These are phyloP conservation scores for Aquanectria penicillioides DNA, from an alignment of 2,329 filamentous ascomycete species.

Conservation along the genomic window DNA sequence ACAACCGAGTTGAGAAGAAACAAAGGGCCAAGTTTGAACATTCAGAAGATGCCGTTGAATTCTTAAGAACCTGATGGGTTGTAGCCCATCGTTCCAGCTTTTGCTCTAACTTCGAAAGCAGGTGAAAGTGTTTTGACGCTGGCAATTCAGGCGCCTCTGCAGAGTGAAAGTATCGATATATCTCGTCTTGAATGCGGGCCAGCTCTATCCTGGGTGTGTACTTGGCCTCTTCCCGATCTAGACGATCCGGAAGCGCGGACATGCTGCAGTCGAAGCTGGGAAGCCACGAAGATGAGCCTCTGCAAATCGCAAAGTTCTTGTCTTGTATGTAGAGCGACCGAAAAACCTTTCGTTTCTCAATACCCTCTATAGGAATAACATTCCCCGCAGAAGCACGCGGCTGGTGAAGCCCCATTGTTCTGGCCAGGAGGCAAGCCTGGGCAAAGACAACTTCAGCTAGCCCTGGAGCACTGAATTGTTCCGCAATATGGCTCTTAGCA, in stretches of 20 bases:
- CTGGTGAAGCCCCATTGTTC: slow-evolving; percentile 41
- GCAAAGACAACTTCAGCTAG: slow-evolving; percentile 39
- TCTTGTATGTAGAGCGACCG: slow-evolving; percentile 40
- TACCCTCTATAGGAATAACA: slow-evolving; percentile 15
- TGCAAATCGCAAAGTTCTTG: slow-evolving; percentile 35
- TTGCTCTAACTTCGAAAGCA: slow-evolving; percentile 27
- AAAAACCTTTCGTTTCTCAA: slow-evolving; percentile 37
- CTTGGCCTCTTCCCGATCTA: slow-evolving; percentile 14
- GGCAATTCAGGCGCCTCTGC: slow-evolving; percentile 21
- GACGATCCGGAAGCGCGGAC: not conserved
- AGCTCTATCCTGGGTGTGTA: slow-evolving; percentile 34
- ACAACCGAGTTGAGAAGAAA: slow-evolving; percentile 37
- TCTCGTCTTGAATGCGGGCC: slow-evolving; percentile 37
- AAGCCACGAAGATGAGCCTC: slow-evolving; percentile 34
- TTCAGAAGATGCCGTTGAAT: slow-evolving; percentile 12
- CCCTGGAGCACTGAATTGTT: slow-evolving; percentile 38
- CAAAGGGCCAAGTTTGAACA: slow-evolving; percentile 28
- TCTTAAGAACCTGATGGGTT: slow-evolving; percentile 28
- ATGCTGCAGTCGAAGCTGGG: slow-evolving; percentile 30
- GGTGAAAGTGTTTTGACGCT: slow-evolving; percentile 10
- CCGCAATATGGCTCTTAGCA: slow-evolving; percentile 36
- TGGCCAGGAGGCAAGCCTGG: slow-evolving; percentile 39
- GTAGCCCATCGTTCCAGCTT: slow-evolving; percentile 37
- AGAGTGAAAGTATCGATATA: slow-evolving; percentile 31
- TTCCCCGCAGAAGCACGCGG: slow-evolving; percentile 19